Conservation (phyloP, 177 flowering plant genomes). For the Vitis hybrid region DNA sequence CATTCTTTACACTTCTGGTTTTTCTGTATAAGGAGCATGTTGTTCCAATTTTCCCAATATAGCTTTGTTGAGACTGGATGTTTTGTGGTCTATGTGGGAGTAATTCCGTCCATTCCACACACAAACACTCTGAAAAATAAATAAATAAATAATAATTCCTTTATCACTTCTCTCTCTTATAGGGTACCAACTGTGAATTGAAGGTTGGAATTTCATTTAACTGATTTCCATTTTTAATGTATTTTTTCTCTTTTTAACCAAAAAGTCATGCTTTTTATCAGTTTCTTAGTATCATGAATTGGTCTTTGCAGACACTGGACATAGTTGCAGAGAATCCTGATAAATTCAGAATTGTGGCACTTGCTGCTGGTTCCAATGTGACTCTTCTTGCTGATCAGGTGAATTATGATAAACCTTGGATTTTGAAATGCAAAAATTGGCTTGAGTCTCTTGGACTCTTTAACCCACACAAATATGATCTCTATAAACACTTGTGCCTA, state of each 20-base stretch:
- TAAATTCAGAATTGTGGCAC: conserved; percentile 87
- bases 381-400: conserved; percentile 99
- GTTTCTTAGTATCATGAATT: not conserved
- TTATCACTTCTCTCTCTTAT: too few relatives aligned
- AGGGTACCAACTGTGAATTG: too few relatives aligned
- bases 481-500: not conserved
- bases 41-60: too few relatives aligned
- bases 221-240: not conserved
- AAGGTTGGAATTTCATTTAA: too few relatives aligned
- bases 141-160: too few relatives aligned
- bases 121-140: too few relatives aligned
- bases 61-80: too few relatives aligned
- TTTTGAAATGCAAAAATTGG: too few relatives aligned
- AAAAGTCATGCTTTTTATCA: not conserved
- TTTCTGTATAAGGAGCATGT: not conserved
- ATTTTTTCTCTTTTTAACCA: not conserved
- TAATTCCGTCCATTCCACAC: too few relatives aligned
- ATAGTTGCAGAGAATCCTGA: conserved; percentile 96
- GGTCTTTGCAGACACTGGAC: conserved; percentile 76
- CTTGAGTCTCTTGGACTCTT: too few relatives aligned
- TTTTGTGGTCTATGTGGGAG: too few relatives aligned
- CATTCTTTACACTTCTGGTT: not conserved
- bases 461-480: too few relatives aligned
- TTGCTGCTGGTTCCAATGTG: conserved; percentile 98
- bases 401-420: conserved; percentile 5